These are phyloP conservation scores for Sorghum bicolor DNA, from an alignment of 176 grass and related monocot genomes.

Conservation along the genomic window Sorghum_bicolor_NCBIv3 NC_012870.2:72804501-72805000, in stretches of 20 bases:
- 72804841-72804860: no score
- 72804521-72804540: conserved; percentile 31
- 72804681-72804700: conserved; percentile 91
- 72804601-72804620: conserved; percentile 63
- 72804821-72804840: conserved; percentile 1
- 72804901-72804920: not conserved
- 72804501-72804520: conserved; percentile 23
- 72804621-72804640: conserved; percentile 81
- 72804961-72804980: conserved; percentile 81
- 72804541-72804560: conserved; percentile 33
- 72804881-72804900: not conserved
- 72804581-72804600: conserved; percentile 16
- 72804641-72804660: conserved; percentile 74
- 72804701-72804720: conserved; percentile 35
- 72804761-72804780: not conserved
- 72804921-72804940: not conserved
- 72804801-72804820: not conserved
- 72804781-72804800: not conserved
- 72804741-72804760: conserved; percentile 4
- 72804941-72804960: conserved; percentile 74
- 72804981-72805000: conserved; percentile 49
- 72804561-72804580: conserved; percentile 14
- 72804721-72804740: not conserved
- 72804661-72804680: conserved; percentile 74
- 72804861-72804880: no score